Percentiles rank a stretch among this genome's conserved stretches.
Evolutionary conservation across 2,329 filamentous ascomycete species (phyloP).

Genomic region (Fusarium hainanense): DNA sequence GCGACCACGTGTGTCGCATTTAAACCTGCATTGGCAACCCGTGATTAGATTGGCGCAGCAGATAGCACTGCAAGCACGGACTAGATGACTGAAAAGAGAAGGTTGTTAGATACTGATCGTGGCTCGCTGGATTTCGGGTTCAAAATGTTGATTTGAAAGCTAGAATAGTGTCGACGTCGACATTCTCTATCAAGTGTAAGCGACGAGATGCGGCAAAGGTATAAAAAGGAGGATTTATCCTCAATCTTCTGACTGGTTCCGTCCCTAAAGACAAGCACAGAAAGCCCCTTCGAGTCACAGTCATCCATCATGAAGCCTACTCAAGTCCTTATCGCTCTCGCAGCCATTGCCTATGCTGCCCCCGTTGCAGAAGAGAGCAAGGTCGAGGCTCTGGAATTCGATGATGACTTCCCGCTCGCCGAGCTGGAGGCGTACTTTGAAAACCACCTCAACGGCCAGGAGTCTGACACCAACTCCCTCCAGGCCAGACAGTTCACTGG

Average conservation of each 20-base stretch:
- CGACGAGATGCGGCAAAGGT: neutral
- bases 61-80: neutral
- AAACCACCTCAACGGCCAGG: neutral
- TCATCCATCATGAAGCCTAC: neutral
- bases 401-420: neutral
- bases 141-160: neutral
- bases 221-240: neutral
- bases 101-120: neutral
- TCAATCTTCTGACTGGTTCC: rapidly evolving
- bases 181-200: neutral
- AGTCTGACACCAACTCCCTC: neutral
- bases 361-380: neutral
- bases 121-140: neutral
- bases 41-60: neutral
- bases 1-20: neutral
- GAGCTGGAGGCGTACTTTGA: neutral
- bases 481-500: neutral
- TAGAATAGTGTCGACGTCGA: neutral
- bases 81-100: neutral
- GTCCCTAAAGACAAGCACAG: neutral
- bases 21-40: neutral
- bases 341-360: neutral
- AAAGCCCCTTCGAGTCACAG: neutral
- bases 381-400: neutral
- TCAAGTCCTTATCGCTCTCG: constrained; percentile 1